These are phyloP conservation scores for Endocalyx cinctus DNA, from an alignment of 2,329 filamentous ascomycete species.

Conservation along the genomic window DNA sequence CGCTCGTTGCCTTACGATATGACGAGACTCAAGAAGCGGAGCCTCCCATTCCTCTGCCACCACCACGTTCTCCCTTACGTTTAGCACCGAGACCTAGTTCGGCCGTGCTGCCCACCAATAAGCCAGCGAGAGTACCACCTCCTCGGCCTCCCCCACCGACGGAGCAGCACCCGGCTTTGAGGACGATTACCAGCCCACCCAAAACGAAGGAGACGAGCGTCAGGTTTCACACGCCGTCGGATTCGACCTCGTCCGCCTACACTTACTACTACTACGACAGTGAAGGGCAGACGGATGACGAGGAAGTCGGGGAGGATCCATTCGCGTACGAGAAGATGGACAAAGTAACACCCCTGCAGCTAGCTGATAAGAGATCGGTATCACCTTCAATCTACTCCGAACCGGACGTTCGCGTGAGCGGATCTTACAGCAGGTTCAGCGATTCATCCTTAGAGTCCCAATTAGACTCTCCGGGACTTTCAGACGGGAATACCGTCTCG, in stretches of 20 bases:
- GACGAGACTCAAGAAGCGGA: constrained; percentile 55
- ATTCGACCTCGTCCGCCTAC: constrained; percentile 30
- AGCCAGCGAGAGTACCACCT: constrained; percentile 30
- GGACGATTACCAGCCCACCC: constrained; percentile 28
- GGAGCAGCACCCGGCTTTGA: constrained; percentile 51
- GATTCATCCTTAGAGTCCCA: no score
- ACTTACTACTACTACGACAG: constrained; percentile 36
- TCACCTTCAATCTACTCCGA: constrained; percentile 27
- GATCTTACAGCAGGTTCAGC: no score
- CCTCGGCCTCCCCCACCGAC: constrained; percentile 36
- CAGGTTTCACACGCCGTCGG: constrained; percentile 44
- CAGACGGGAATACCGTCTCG: constrained; percentile 22
- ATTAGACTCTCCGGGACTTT: constrained; percentile 21
- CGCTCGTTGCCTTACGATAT: constrained; percentile 53
- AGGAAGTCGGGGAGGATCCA: constrained; percentile 31
- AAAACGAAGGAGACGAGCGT: constrained; percentile 40
- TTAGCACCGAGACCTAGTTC: constrained; percentile 23
- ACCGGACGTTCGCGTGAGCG: no score
- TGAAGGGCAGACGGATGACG: no score
- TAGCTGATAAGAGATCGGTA: constrained; percentile 20
- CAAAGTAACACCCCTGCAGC: constrained; percentile 20
- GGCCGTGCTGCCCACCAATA: constrained; percentile 17
- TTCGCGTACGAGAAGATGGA: constrained; percentile 24
- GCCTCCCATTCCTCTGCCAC: constrained; percentile 51
- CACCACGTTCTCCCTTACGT: constrained; percentile 35